Evolutionary conservation across 2,329 filamentous ascomycete genomes (phyloP).

Genomic region (Nemania diffusa): DNA sequence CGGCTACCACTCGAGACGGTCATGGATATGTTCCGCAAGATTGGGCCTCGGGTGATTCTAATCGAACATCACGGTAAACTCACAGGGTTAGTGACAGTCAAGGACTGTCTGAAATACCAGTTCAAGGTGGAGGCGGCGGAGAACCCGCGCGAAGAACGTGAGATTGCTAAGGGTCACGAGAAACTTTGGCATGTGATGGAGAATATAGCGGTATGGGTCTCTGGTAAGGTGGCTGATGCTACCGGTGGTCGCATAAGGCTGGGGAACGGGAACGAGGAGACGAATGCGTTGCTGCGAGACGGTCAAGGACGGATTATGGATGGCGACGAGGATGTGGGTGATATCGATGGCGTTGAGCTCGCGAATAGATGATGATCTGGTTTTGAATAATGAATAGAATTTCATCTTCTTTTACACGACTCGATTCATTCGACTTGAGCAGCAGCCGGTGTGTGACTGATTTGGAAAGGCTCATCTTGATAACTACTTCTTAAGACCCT

Average conservation of each 20-base stretch:
- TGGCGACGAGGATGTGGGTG: constrained; percentile 60
- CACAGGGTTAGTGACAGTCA: constrained; percentile 89
- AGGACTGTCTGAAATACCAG: constrained; percentile 96
- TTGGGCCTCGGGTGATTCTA: constrained; percentile 91
- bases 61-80: constrained; percentile 90
- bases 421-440: background rate
- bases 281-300: constrained; percentile 38
- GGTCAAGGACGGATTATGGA: constrained; percentile 57
- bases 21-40: constrained; percentile 99
- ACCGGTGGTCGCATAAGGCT: constrained; percentile 69
- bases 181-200: constrained; percentile 70
- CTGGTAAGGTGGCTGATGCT: constrained; percentile 61
- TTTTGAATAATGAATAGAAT: constrained; percentile 22
- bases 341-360: constrained; percentile 54
- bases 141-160: constrained; percentile 70
- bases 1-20: constrained; percentile 93
- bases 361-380: constrained; percentile 43
- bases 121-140: constrained; percentile 94
- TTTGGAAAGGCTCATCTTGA: background rate
- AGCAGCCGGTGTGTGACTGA: background rate
- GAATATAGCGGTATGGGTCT: constrained; percentile 66
- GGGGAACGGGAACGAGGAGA: constrained; percentile 49
- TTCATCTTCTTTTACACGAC: background rate
- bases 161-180: constrained; percentile 69
- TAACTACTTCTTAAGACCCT: background rate